Conservation (phyloP, 2,329 filamentous ascomycete genomes). For the Calonectria multiphialidica region DNA sequence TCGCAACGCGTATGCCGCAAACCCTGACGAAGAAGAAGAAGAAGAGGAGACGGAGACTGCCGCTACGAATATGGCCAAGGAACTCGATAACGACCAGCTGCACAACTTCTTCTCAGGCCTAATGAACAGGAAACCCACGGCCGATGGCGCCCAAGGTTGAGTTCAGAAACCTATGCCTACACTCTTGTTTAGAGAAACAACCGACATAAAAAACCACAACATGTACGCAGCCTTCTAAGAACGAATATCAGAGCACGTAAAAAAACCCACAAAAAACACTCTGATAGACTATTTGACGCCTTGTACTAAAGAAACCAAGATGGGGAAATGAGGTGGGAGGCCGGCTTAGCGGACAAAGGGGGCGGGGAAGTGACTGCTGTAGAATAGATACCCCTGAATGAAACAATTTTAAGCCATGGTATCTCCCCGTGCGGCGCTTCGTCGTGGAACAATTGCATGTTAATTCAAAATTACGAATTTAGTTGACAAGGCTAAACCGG, state of each 20-base stretch:
- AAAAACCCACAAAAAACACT: neutral
- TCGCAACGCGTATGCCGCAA: constrained; percentile 65
- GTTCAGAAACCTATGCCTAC: neutral
- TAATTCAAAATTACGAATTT: neutral
- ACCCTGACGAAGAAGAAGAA: constrained; percentile 59
- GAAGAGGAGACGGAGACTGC: constrained; percentile 52
- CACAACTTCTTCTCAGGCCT: constrained; percentile 71
- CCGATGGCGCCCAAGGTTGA: neutral
- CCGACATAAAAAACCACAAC: neutral
- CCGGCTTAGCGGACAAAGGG: constrained; percentile 26
- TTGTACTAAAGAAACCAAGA: constrained; percentile 24
- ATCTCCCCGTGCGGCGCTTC: neutral
- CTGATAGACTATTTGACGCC: neutral
- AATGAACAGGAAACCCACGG: constrained; percentile 63
- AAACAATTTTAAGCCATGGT: constrained; percentile 35
- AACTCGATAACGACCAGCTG: constrained; percentile 66
- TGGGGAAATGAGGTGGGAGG: constrained; percentile 21
- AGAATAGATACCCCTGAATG: constrained; percentile 58
- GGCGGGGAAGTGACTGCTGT: constrained; percentile 42
- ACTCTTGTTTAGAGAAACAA: neutral
- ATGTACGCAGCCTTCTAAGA: constrained; percentile 11
- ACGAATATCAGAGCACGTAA: neutral
- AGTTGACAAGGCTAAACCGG: neutral
- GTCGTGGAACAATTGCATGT: neutral
- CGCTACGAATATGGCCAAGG: constrained; percentile 57